phyloP scores from a whole-genome alignment of 495 filamentous ascomycete species.

The Penicillium soppii region DNA sequence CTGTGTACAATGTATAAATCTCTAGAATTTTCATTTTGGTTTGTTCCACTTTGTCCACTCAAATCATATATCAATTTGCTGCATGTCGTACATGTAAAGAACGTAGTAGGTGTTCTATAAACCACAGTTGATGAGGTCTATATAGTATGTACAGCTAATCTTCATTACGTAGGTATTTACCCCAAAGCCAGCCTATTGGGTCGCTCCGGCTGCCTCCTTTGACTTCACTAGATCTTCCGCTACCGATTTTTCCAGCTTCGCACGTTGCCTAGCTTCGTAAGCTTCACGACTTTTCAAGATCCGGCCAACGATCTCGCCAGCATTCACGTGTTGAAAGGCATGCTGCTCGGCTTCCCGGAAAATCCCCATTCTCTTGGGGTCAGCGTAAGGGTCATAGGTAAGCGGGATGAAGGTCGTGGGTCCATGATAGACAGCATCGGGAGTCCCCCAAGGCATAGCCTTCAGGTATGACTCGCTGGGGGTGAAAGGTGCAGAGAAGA shows the following conservation, averaged over 20 bases:
- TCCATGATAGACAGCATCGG: constrained; percentile 88
- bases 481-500: constrained; percentile 87
- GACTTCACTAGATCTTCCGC: constrained; percentile 57
- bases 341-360: constrained; percentile 72
- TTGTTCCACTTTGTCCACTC: background rate
- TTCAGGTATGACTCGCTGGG: constrained; percentile 74
- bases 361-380: constrained; percentile 74
- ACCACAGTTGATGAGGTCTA: constrained; percentile 17
- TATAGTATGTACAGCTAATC: constrained; percentile 21
- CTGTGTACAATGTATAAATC: background rate
- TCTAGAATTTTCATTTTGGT: too few relatives aligned
- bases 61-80: background rate
- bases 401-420: constrained; percentile 88
- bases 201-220: constrained; percentile 26
- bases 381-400: constrained; percentile 82
- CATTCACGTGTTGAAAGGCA: constrained; percentile 82
- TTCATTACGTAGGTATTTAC: constrained; percentile 4
- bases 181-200: constrained; percentile 7
- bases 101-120: too few relatives aligned
- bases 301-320: constrained; percentile 83
- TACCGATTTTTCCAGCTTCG: constrained; percentile 79
- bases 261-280: constrained; percentile 87
- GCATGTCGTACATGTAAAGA: background rate
- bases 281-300: constrained; percentile 80
- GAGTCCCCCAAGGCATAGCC: constrained; percentile 70